Evolutionary conservation across 192 early-diverging fungal species (phyloP), one percentile per base, ranked within the genome.

Genomic region (Ramicandelaber brevisporus): DNA sequence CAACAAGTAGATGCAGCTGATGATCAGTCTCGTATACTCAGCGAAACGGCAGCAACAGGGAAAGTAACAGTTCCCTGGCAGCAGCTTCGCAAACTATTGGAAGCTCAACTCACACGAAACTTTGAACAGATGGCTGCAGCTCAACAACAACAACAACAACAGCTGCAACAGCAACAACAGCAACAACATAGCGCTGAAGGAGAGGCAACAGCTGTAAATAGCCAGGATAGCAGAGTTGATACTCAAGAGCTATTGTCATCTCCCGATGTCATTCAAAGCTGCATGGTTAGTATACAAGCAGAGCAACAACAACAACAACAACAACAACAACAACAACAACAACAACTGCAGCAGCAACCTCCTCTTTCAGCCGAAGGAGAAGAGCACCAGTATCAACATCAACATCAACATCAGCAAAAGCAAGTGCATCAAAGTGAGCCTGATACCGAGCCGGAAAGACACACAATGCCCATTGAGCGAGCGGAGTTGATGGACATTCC

Each of bases 11-110:
- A 27, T 0, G 8, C n/a, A 1, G 26, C n/a, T n/a, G n/a, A n/a
- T n/a, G n/a, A n/a, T n/a, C n/a, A n/a, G n/a, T n/a, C n/a, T n/a
- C n/a, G n/a, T n/a, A n/a, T n/a, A n/a, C n/a, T n/a, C n/a, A n/a
- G n/a, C n/a, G n/a, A n/a, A n/a, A n/a, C n/a, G 31, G 29, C 30
- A 26, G 8, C 33, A 41, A 19, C 32, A 20, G n/a, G 20, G 29
- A 27, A 20, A 19, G 8, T 21, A 18, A 4, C 33, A 36, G 9
- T 25, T 28, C 5, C 26, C 17, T 6, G 37, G 15, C 3, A 29
- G 17, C 22, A 30, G 25, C 17, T 27, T 10, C 3, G 30, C 12
- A 10, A 32, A 40, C 21, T 25, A 26, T 18, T 40, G 19, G 3
- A 31, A 40, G 7, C 27, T 31, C 12, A 24, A 30, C 11, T 24